Base-by-base conservation (phyloP, 2,329 filamentous ascomycete species). In the Aspergillus alliaceus region DNA sequence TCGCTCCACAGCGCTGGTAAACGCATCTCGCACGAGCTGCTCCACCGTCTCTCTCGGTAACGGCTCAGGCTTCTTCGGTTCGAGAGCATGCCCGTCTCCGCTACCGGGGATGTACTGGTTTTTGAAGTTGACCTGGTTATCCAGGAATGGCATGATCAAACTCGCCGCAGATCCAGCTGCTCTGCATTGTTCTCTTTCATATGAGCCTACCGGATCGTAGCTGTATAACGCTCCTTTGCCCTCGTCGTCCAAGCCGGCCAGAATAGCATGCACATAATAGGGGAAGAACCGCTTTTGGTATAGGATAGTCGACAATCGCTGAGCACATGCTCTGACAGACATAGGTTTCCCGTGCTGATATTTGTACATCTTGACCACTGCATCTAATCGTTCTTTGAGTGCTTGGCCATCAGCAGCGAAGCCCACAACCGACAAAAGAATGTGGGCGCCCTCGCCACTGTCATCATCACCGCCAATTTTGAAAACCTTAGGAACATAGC, bases 71-170 rank as follows among this genome's bases (percentile, higher is more conserved):
- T 73, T 73, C 59, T 73, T 75, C 59, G 84, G 83, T 66, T 88
- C 84, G 68, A 97, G 80, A 53, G 87, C 88, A 76, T 96, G 90
- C 42, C 93, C 93, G 59, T 85, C 84, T 56, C 91, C 92, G 68
- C 90, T 93, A 47, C 89, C 90, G 11, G 93, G 92, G 55, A 95
- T 83, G 74, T 96, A 96, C 81, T 97, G 93, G 76, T 99, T 99
- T 85, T 97, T 99, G 83, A 93, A 93, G 81, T 98, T 98, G 81
- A 99, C 95, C 79, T 99, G 96, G 77, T 99, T 99, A 77, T 99
- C 95, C 71, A 99, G 80, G 83, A 99, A 99, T 1, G 95, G 95
- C 90, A 97, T 99, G 78, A 99, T 99, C 76, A 99, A 80, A 70
- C 90, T 95, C 53, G 91, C 89, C 20, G 93, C 93, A 14, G 95